Evolutionary conservation across 2,329 filamentous ascomycete species (phyloP), one percentile per base, ranked within the genome.

Genomic region (Mycosphaerella arachidis): DNA sequence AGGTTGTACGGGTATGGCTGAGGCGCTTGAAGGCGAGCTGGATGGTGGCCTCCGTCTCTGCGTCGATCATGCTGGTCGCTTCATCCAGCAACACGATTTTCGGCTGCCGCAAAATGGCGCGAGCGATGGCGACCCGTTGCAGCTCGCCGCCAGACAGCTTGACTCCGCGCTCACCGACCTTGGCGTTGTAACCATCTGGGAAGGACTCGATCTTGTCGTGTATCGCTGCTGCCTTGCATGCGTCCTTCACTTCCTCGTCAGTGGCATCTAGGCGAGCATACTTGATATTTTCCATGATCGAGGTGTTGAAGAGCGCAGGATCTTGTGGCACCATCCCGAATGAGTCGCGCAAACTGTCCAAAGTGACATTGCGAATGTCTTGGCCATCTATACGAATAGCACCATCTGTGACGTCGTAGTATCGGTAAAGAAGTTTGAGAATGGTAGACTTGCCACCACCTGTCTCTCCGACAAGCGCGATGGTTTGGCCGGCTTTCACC

Each of bases 121-220:
- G 80, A 0, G 88, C 89, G 62, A 92, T 91, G 1, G 89, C 87
- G 27, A 95, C 82, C 5, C 91, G 84, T 72, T 95, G 91, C n/a
- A 90, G 84, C 72, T 96, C 91, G 0, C 91, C 91, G n/a, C 90
- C 89, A 10, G 88, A 91, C 1, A 95, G 77, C 70, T 90, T 91
- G 52, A 88, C 87, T 4, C 91, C 91, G 30, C 83, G 83, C 69
- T 93, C 90, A 1, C 91, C 91, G 1, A 94, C 90, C 8, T 83
- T 75, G 0, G 90, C 91, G 4, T 88, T 81, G 69, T 92, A 92
- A 1, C 85, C 84, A 77, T 89, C 77, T 0, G 83, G 77, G 66
- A 89, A 87, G 1, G 72, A 76, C 55, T 81, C 69, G 60, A 89
- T 87, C 64, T 86, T 84, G 57, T 87, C 82, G 71, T 89, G 86